These are phyloP conservation scores for Kwoniella sp. DNA, from an alignment of 768 basidiomycete species.

Conservation along the genomic window DNA sequence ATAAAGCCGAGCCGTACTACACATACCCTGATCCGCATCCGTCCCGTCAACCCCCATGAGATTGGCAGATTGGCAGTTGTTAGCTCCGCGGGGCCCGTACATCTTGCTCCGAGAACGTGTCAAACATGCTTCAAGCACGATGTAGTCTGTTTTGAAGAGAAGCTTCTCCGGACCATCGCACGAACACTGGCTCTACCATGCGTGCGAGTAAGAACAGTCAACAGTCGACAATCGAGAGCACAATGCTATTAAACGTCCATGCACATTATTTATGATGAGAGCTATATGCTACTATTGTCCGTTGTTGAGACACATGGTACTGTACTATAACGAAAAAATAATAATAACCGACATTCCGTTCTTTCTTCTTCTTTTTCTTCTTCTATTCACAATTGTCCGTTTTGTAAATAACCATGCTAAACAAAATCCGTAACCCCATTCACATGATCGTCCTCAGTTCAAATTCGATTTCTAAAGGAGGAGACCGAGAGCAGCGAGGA, in stretches of 20 bases:
- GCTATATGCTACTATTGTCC: constrained; percentile 2
- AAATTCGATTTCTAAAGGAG: constrained; percentile 9
- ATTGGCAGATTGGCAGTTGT: too few relatives aligned
- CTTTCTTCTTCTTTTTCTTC: too few relatives aligned
- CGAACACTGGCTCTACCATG: too few relatives aligned
- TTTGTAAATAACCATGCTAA: background rate
- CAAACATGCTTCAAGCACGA: too few relatives aligned
- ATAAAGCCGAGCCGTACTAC: background rate
- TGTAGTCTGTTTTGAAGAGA: too few relatives aligned
- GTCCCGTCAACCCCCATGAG: background rate
- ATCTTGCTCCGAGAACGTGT: background rate
- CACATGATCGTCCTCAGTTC: too few relatives aligned
- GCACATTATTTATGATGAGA: background rate
- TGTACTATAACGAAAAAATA: background rate
- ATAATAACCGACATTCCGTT: background rate
- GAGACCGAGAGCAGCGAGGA: constrained; percentile 8
- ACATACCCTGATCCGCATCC: background rate
- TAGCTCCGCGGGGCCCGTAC: background rate
- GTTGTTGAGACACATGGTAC: background rate
- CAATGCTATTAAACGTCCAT: constrained; percentile 2
- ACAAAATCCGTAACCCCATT: too few relatives aligned
- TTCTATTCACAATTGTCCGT: background rate
- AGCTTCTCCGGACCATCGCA: too few relatives aligned
- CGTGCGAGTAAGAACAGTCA: too few relatives aligned
- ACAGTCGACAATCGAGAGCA: background rate